These are phyloP conservation scores for Linnemannia hyalina DNA, from an alignment of 192 early-diverging fungal species.

Conservation along the genomic window DNA sequence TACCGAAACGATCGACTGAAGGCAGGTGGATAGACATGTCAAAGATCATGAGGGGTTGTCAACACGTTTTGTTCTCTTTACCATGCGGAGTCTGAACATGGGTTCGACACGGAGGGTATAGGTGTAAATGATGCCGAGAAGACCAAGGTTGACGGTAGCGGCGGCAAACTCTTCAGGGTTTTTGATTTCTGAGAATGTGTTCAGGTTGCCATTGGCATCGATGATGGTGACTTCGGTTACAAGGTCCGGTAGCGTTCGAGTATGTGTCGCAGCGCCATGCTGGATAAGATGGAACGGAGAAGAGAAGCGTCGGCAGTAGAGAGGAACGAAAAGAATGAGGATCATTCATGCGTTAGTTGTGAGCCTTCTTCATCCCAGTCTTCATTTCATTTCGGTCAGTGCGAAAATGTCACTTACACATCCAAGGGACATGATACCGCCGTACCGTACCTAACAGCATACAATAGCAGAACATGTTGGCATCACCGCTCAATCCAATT, in stretches of 20 bases:
- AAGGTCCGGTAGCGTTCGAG: conserved; percentile 41
- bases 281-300: background rate
- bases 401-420: conserved; percentile 6
- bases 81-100: background rate
- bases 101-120: background rate
- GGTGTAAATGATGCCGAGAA: conserved; percentile 56
- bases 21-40: background rate
- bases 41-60: background rate
- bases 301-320: background rate
- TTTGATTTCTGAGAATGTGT: conserved; percentile 40
- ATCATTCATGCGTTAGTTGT: background rate
- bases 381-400: too few relatives aligned
- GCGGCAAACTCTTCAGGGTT: conserved; percentile 44
- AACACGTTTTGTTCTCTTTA: background rate
- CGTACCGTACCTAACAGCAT: conserved; percentile 10
- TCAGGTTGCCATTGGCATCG: conserved; percentile 26
- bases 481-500: too few relatives aligned
- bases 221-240: conserved; percentile 48
- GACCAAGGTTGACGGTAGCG: conserved; percentile 49
- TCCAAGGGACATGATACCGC: conserved; percentile 26
- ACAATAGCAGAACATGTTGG: too few relatives aligned
- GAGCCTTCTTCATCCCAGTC: background rate
- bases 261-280: conserved; percentile 48
- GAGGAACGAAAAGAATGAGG: background rate
- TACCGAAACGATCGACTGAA: background rate